Evolutionary conservation across 208 protist genomes (phyloP).

Genomic region (Porcisia deanei): DNA sequence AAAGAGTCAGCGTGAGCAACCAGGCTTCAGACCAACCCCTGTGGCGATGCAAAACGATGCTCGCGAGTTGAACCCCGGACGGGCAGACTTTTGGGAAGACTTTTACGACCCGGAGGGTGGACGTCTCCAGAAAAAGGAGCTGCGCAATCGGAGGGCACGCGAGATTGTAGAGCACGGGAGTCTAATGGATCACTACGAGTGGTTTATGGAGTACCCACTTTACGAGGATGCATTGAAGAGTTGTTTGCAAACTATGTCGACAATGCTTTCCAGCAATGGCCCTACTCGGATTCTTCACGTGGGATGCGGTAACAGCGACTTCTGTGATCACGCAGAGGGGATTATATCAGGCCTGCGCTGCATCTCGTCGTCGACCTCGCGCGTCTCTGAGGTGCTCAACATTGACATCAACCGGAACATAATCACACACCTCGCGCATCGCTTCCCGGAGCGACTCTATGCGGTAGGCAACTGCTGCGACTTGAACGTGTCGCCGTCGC

Average conservation of each 20-base stretch:
- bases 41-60: slow-evolving; percentile 33
- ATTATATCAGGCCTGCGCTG: slow-evolving; percentile 2
- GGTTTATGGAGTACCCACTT: slow-evolving; percentile 56
- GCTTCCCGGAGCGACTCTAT: slow-evolving; percentile 39
- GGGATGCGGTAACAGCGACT: slow-evolving; percentile 70
- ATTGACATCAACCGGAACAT: slow-evolving; percentile 60
- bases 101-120: slow-evolving; percentile 57
- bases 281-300: slow-evolving; percentile 43
- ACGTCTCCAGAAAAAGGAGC: slow-evolving; percentile 38
- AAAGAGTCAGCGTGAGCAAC: not conserved
- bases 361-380: not conserved
- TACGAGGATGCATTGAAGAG: slow-evolving; percentile 36
- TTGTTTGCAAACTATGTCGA: slow-evolving; percentile 5
- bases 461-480: slow-evolving; percentile 59
- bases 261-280: not conserved
- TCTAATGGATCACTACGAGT: slow-evolving; percentile 69
- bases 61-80: slow-evolving; percentile 41
- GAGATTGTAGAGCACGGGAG: slow-evolving; percentile 34
- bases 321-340: slow-evolving; percentile 41
- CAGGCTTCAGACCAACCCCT: not conserved
- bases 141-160: slow-evolving; percentile 22
- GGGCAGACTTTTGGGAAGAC: slow-evolving; percentile 50
- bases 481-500: slow-evolving; percentile 15
- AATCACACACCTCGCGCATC: slow-evolving; percentile 26
- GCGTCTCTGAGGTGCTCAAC: slow-evolving; percentile 41